Conservation (phyloP, 1,139 yeast species). For the Suhomyces taliae region DNA sequence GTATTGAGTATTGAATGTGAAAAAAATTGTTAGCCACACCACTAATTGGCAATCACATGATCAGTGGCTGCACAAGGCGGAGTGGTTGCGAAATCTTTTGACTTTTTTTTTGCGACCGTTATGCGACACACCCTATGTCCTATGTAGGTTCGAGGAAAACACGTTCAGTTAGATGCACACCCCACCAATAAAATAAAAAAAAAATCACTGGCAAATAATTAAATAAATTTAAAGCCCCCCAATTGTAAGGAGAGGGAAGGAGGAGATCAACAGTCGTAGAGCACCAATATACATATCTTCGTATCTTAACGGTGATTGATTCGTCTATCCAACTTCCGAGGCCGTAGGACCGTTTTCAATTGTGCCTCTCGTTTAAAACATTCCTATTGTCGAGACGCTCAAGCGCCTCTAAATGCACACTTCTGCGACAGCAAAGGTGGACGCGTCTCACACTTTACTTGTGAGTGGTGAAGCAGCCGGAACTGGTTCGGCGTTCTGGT, state of each 20-base stretch:
- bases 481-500: not conserved
- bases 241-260: no score
- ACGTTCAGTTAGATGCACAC: no score
- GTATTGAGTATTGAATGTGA: not conserved
- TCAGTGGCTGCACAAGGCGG: not conserved
- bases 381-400: constrained; percentile 6
- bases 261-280: no score
- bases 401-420: constrained; percentile 2
- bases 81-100: not conserved
- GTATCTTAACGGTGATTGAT: not conserved
- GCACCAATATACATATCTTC: not conserved
- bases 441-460: constrained; percentile 1
- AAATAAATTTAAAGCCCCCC: no score
- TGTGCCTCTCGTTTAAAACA: constrained; percentile 4
- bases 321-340: not conserved
- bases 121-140: not conserved
- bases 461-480: not conserved
- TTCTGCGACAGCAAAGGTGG: constrained; percentile 4
- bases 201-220: no score
- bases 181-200: no score
- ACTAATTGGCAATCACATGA: not conserved
- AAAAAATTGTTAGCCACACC: not conserved
- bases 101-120: not conserved
- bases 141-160: not conserved
- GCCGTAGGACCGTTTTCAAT: not conserved